Evolutionary conservation across 345 rosid genomes (phyloP).

Genomic region (Erysimum cheiranthoides): DNA sequence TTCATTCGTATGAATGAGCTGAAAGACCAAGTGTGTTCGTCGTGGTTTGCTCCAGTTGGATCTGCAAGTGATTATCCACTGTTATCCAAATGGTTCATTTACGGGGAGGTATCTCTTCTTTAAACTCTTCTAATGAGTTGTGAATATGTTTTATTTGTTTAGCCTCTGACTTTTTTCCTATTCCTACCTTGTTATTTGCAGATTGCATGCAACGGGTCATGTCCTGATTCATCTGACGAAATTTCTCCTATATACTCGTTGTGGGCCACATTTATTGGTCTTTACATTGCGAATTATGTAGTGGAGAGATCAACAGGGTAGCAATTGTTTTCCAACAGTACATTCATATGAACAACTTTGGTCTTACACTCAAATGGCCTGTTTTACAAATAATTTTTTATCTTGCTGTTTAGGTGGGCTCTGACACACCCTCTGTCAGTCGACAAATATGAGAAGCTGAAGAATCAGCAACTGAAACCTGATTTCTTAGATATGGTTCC

Average conservation of each 20-base stretch:
- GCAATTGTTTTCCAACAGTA: slow-evolving; percentile 10
- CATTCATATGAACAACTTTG: slow-evolving; percentile 9
- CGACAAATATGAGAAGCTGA: slow-evolving; percentile 74
- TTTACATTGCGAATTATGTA: slow-evolving; percentile 97
- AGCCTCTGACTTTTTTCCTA: background rate
- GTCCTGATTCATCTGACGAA: slow-evolving; percentile 82
- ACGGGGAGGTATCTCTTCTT: slow-evolving; percentile 77
- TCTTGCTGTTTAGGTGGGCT: slow-evolving; percentile 78
- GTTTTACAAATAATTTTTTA: background rate
- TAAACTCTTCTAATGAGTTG: slow-evolving; percentile 7
- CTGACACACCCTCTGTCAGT: slow-evolving; percentile 88
- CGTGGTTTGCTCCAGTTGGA: slow-evolving; percentile 99
- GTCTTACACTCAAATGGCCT: slow-evolving; percentile 15
- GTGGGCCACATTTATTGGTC: slow-evolving; percentile 99
- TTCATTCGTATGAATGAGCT: slow-evolving; percentile 80
- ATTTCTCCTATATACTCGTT: slow-evolving; percentile 98
- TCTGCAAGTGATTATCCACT: slow-evolving; percentile 99
- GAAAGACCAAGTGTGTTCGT: slow-evolving; percentile 93
- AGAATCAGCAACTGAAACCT: slow-evolving; percentile 90
- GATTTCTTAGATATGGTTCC: slow-evolving; percentile 99
- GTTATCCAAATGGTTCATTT: slow-evolving; percentile 95
- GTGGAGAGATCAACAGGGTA: slow-evolving; percentile 99
- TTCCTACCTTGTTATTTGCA: slow-evolving; percentile 41
- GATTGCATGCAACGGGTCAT: slow-evolving; percentile 68
- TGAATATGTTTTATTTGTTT: slow-evolving; percentile 9